A percentile compares a stretch with the other conserved stretches of the same genome.
These are phyloP conservation scores for Phascolomyces articulosus DNA, from an alignment of 371 early-diverging fungal species.

Conservation along the genomic window DNA sequence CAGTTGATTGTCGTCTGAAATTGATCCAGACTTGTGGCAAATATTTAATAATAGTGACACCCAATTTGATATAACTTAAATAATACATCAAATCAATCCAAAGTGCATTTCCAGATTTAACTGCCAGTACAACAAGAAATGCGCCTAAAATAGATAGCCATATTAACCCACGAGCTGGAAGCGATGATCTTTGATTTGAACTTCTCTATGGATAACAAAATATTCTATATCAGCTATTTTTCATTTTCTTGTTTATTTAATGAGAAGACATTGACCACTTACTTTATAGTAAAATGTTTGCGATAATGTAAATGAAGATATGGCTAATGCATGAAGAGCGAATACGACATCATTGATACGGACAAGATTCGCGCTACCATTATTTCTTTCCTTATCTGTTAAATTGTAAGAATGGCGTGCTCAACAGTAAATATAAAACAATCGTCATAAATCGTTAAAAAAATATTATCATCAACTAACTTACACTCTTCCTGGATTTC, in stretches of 20 bases:
- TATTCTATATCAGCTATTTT: conserved; percentile 2
- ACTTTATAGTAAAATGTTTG: conserved; percentile 84
- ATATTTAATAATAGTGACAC: conserved; percentile 84
- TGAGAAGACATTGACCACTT: conserved; percentile 3
- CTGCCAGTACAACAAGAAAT: conserved; percentile 30
- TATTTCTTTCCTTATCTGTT: conserved; percentile 70
- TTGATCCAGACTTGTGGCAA: conserved; percentile 89
- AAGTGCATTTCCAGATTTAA: conserved; percentile 31
- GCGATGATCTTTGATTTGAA: conserved; percentile 43
- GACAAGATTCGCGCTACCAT: conserved; percentile 74
- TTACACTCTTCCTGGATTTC: conserved; percentile 75
- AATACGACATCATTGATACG: conserved; percentile 90
- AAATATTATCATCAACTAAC: too few species aligned
- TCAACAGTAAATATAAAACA: too few species aligned
- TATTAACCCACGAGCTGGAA: conserved; percentile 40
- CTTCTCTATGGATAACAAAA: conserved; percentile 39
- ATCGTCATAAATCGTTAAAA: too few species aligned
- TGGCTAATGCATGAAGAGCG: conserved; percentile 78
- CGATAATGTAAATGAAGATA: conserved; percentile 66
- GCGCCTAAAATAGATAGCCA: conserved; percentile 39
- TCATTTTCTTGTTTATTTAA: background rate
- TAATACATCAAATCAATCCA: conserved; percentile 76
- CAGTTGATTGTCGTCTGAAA: conserved; percentile 76
- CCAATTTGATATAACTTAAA: conserved; percentile 81
- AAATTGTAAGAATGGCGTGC: too few species aligned